Evolutionary conservation across 345 rosid genomes (phyloP).

Genomic region (Erysimum cheiranthoides): DNA sequence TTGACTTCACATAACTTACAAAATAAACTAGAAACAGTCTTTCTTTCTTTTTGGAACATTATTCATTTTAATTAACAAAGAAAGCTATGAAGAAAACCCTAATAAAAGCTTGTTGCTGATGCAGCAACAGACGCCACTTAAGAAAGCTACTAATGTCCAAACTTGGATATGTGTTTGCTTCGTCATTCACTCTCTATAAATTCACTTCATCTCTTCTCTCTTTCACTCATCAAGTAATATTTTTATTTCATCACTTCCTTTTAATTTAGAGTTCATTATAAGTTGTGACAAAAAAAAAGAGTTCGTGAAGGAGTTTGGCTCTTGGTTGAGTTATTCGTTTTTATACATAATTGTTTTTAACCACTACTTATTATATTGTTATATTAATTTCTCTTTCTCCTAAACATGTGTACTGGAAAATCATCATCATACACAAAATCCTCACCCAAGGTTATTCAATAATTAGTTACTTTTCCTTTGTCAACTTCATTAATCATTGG

Average conservation of each 20-base stretch:
- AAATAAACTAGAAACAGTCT: background rate
- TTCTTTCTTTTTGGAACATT: background rate
- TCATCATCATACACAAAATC: slow-evolving; percentile 62
- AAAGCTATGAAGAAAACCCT: slow-evolving; percentile 29
- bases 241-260: slow-evolving; percentile 28
- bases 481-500: slow-evolving; percentile 20
- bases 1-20: background rate
- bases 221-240: slow-evolving; percentile 31
- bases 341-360: background rate
- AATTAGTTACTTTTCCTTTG: slow-evolving; percentile 7
- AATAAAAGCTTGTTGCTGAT: slow-evolving; percentile 56
- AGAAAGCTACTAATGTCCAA: slow-evolving; percentile 79
- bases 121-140: slow-evolving; percentile 65
- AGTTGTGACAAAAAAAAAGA: slow-evolving; percentile 24
- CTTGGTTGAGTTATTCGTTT: slow-evolving; percentile 22
- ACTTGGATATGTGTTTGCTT: slow-evolving; percentile 46
- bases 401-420: slow-evolving; percentile 65
- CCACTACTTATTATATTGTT: background rate
- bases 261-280: slow-evolving; percentile 36
- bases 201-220: slow-evolving; percentile 42
- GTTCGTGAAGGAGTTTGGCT: slow-evolving; percentile 14
- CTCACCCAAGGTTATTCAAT: slow-evolving; percentile 60
- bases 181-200: slow-evolving; percentile 50
- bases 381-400: background rate
- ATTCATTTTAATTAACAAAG: background rate